These are phyloP conservation scores for Xylaria bambusicola DNA, from an alignment of 495 filamentous ascomycete genomes.

Conservation along the genomic window DNA sequence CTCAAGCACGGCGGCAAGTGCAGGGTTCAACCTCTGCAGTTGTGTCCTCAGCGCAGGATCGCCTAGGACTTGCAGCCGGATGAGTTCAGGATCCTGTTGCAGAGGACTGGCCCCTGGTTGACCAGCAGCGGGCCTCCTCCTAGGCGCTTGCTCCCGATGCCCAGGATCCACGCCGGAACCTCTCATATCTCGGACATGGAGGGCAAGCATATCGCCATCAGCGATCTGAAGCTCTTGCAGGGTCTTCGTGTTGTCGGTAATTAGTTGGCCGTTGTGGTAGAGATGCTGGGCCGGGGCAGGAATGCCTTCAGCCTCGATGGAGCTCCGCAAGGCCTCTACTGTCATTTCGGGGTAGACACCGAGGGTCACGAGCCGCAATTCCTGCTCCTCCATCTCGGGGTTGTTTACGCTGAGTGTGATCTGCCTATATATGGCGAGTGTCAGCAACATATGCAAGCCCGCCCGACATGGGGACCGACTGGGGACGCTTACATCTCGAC, in stretches of 20 bases:
- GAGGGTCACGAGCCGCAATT: constrained; percentile 78
- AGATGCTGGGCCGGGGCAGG: constrained; percentile 65
- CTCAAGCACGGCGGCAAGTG: constrained; percentile 75
- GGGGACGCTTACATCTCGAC: constrained; percentile 14
- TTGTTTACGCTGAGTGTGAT: constrained; percentile 86
- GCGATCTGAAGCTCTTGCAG: constrained; percentile 78
- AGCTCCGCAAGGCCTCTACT: constrained; percentile 81
- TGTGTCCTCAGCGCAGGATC: constrained; percentile 71
- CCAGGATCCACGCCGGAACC: constrained; percentile 39
- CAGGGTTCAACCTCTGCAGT: constrained; percentile 67
- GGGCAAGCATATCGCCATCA: constrained; percentile 89
- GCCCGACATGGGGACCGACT: neutral
- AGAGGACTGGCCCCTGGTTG: constrained; percentile 20
- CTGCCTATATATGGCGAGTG: constrained; percentile 52
- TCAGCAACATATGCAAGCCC: constrained; percentile 4
- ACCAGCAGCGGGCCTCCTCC: constrained; percentile 33
- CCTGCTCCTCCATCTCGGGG: constrained; percentile 57
- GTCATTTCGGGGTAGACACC: constrained; percentile 84
- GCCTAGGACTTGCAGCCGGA: constrained; percentile 78
- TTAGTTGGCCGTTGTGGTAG: constrained; percentile 85
- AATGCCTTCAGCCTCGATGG: constrained; percentile 64
- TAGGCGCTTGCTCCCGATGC: constrained; percentile 27
- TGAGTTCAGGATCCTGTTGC: constrained; percentile 71
- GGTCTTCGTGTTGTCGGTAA: constrained; percentile 74
- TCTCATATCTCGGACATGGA: constrained; percentile 68